Evolutionary conservation across 2,329 filamentous ascomycete species (phyloP).

Genomic region (Epichloe bromicola): DNA sequence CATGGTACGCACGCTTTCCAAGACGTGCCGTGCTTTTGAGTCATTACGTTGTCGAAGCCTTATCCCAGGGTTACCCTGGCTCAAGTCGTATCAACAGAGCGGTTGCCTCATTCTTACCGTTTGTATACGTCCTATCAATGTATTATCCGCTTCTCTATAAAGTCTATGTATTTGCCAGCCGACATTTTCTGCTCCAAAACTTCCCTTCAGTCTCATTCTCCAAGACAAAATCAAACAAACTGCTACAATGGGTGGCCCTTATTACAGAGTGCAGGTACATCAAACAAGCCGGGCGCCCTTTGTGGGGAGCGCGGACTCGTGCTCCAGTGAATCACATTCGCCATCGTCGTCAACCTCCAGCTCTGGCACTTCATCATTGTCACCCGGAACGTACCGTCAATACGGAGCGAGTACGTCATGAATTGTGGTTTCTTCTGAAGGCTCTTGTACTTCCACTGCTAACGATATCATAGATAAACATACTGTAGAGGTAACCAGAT

Average conservation of each 20-base stretch:
- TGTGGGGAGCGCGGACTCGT: slow-evolving; percentile 14
- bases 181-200: not conserved
- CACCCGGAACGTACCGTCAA: slow-evolving; percentile 18
- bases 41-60: slow-evolving; percentile 1
- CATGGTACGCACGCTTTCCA: not conserved
- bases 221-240: slow-evolving; percentile 1
- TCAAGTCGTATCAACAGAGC: not conserved
- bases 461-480: slow-evolving; percentile 11
- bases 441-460: not conserved
- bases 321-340: slow-evolving; percentile 11
- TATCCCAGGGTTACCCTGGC: not conserved
- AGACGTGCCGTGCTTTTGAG: slow-evolving; percentile 1
- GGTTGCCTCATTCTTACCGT: not conserved
- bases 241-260: slow-evolving; percentile 13
- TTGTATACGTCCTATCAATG: not conserved
- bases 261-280: slow-evolving; percentile 20
- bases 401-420: slow-evolving; percentile 19
- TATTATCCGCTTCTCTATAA: not conserved
- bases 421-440: slow-evolving; percentile 1
- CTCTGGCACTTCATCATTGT: slow-evolving; percentile 16
- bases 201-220: not conserved
- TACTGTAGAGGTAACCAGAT: slow-evolving; percentile 12
- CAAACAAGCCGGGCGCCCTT: slow-evolving; percentile 18
- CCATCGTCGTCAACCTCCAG: not conserved
- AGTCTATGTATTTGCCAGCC: not conserved